phyloP scores from a whole-genome alignment of 176 grass and related monocot genomes.

The Pontederia paniculata region DNA sequence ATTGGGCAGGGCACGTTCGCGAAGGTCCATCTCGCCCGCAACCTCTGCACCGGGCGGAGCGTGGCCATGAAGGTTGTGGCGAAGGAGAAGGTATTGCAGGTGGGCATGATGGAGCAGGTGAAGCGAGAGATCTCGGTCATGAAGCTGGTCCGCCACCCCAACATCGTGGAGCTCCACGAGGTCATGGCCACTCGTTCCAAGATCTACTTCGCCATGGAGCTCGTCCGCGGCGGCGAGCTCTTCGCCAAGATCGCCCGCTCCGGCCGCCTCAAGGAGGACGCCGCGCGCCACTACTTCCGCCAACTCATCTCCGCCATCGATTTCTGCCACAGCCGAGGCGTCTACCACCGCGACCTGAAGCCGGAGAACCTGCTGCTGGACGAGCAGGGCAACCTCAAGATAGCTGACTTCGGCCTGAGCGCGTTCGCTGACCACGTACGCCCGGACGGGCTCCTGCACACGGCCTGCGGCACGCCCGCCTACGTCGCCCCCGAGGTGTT shows the following conservation, averaged over 20 bases:
- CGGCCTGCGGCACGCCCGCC: conserved; percentile 21
- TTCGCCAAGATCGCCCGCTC: conserved; percentile 11
- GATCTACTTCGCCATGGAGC: conserved; percentile 22
- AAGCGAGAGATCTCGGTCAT: conserved; percentile 19
- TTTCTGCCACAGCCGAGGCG: conserved; percentile 17
- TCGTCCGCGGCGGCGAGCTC: conserved; percentile 18
- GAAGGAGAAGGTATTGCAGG: conserved; percentile 16
- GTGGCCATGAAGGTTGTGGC: conserved; percentile 13
- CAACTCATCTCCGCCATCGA: conserved; percentile 18
- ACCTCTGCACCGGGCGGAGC: neutral
- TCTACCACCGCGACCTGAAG: conserved; percentile 20
- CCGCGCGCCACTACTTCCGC: conserved; percentile 13
- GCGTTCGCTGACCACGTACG: conserved; percentile 9
- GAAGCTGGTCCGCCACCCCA: conserved; percentile 15
- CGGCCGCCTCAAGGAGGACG: conserved; percentile 14
- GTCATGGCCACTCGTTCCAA: conserved; percentile 18
- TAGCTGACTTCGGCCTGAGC: conserved; percentile 18
- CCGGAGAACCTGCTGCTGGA: conserved; percentile 14
- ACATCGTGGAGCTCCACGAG: conserved; percentile 22
- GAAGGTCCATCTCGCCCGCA: conserved; percentile 14
- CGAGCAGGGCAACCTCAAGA: conserved; percentile 19
- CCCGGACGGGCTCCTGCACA: conserved; percentile 18
- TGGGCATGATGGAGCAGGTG: conserved; percentile 21
- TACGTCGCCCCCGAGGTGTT: conserved; percentile 23
- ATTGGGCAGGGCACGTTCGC: conserved; percentile 13